Conservation (phyloP, 2,329 filamentous ascomycete genomes). For the Fusarium compactum region DNA sequence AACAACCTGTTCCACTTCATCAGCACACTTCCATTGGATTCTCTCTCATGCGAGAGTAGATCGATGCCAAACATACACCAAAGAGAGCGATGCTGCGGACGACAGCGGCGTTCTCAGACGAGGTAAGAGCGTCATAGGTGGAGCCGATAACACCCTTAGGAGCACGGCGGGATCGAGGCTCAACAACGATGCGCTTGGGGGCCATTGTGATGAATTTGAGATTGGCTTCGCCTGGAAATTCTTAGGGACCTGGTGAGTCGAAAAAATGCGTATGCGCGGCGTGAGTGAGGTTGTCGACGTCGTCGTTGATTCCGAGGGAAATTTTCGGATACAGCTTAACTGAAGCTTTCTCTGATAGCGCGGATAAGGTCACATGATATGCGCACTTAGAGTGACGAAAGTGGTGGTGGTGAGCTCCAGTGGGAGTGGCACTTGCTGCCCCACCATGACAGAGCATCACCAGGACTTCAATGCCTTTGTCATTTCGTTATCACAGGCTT, state of each 20-base stretch:
- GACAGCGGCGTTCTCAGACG: constrained; percentile 75
- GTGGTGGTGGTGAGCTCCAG: not conserved
- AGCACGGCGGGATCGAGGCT: constrained; percentile 56
- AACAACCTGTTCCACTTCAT: constrained; percentile 62
- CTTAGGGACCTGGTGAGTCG: constrained; percentile 19
- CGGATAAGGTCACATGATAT: constrained; percentile 46
- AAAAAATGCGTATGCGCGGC: constrained; percentile 13
- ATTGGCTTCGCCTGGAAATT: not conserved
- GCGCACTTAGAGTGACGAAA: constrained; percentile 1
- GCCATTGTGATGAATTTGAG: constrained; percentile 63
- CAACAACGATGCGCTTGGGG: constrained; percentile 70
- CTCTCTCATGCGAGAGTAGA: not conserved
- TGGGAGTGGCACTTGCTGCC: constrained; percentile 11
- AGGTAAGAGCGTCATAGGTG: constrained; percentile 72
- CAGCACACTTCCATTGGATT: not conserved
- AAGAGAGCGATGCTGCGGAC: constrained; percentile 76
- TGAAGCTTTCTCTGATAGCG: constrained; percentile 39
- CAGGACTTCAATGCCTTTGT: constrained; percentile 11
- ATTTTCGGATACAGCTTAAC: constrained; percentile 40
- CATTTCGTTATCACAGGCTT: constrained; percentile 19
- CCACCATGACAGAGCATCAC: constrained; percentile 37
- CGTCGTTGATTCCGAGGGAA: constrained; percentile 34
- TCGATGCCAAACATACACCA: constrained; percentile 64
- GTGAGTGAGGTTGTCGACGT: constrained; percentile 12
- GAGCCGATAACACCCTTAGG: constrained; percentile 66